Percentiles rank a stretch among this genome's conserved stretches.
phyloP scores from a whole-genome alignment of 768 basidiomycete genomes.

The Sarcomyxa edulis region DNA sequence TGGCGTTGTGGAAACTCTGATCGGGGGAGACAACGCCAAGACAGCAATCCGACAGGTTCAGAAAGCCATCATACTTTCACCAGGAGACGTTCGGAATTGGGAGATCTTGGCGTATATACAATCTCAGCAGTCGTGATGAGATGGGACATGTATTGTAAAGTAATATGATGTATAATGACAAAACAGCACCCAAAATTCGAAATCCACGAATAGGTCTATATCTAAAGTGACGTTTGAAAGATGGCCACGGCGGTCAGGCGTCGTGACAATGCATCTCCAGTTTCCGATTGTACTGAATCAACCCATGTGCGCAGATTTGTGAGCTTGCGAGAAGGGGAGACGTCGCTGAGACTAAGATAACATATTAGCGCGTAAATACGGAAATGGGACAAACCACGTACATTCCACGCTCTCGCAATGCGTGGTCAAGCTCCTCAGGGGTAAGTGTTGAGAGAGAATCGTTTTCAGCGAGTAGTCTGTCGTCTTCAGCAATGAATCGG shows the following conservation, averaged over 20 bases:
- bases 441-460: conserved; percentile 38
- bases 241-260: no score
- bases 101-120: conserved; percentile 51
- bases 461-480: conserved; percentile 53
- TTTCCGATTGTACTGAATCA: no score
- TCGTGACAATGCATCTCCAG: no score
- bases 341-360: no score
- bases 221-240: no score
- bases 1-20: conserved; percentile 37
- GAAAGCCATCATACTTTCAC: conserved; percentile 57
- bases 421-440: conserved; percentile 52
- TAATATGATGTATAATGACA: conserved; percentile 10
- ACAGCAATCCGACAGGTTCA: conserved; percentile 45
- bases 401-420: conserved; percentile 76
- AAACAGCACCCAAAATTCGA: no score
- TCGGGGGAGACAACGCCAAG: conserved; percentile 11
- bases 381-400: no score
- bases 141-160: conserved; percentile 4
- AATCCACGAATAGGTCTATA: no score
- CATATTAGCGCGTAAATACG: no score
- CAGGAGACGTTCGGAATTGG: conserved; percentile 52
- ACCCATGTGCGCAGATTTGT: no score
- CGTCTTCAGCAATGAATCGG: conserved; percentile 53
- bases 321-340: no score
- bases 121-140: no score